Conservation (phyloP, 2,329 filamentous ascomycete species). For the Fusarium odoratissimum region DNA sequence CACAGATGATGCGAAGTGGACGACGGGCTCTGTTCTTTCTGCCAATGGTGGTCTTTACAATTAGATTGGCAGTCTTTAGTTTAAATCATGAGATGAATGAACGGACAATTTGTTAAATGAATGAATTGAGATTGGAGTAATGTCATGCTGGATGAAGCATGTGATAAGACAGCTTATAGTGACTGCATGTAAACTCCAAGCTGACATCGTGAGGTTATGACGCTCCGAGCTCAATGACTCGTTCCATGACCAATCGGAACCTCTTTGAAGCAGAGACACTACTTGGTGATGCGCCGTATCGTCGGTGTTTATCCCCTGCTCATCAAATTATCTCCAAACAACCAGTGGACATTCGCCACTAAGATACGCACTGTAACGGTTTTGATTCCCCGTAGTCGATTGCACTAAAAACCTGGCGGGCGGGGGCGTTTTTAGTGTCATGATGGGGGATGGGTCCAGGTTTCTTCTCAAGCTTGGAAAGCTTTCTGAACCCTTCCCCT, state of each 20-base stretch:
- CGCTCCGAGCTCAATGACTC: background rate
- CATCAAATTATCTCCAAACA: background rate
- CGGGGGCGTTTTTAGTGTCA: background rate
- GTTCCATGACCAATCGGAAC: too few relatives aligned
- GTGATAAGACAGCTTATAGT: too few relatives aligned
- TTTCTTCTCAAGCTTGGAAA: background rate
- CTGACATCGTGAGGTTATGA: background rate
- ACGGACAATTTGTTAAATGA: rapidly evolving
- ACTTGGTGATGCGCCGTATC: background rate
- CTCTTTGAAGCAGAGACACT: background rate
- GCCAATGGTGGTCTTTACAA: background rate
- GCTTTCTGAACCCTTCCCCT: background rate
- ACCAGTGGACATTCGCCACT: background rate
- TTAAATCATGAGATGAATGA: too few relatives aligned
- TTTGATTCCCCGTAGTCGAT: background rate
- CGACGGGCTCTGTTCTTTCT: background rate
- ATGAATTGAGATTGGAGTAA: rapidly evolving
- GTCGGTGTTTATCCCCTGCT: background rate
- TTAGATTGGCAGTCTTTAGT: background rate
- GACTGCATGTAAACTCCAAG: background rate
- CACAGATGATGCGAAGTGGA: background rate
- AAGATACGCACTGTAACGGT: background rate
- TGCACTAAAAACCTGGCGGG: background rate
- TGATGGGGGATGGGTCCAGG: background rate
- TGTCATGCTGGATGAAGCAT: background rate